Percentiles rank a stretch among this genome's conserved stretches.
Conservation (phyloP, 352 stramenopile genomes). For the Globisporangium acanthophoron region DNA sequence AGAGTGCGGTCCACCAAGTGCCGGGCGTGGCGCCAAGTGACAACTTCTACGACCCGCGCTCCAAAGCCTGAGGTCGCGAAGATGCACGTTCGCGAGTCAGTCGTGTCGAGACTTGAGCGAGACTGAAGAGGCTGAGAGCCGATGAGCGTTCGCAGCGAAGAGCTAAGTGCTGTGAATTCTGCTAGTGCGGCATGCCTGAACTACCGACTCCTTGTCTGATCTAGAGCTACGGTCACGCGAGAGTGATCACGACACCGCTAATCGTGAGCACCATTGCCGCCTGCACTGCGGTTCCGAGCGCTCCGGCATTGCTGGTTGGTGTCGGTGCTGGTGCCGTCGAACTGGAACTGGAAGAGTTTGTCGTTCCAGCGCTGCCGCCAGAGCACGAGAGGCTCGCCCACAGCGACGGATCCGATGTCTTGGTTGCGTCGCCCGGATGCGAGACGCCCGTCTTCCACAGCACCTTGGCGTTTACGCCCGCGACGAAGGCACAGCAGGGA, state of each 20-base stretch:
- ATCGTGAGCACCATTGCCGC: no score
- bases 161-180: no score
- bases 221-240: no score
- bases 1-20: slow-evolving; percentile 1
- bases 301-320: no score
- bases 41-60: background rate
- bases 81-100: no score
- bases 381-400: slow-evolving; percentile 14
- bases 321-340: no score
- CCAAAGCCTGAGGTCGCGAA: background rate
- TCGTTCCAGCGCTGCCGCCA: background rate
- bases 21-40: background rate
- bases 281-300: no score
- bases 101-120: no score
- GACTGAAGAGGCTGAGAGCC: background rate
- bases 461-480: slow-evolving; percentile 1
- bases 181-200: no score
- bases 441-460: slow-evolving; percentile 22
- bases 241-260: no score
- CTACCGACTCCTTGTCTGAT: no score
- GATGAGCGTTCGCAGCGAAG: background rate
- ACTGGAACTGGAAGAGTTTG: no score
- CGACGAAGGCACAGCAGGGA: slow-evolving; percentile 31
- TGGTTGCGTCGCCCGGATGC: slow-evolving; percentile 17
- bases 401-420: slow-evolving; percentile 18